Conservation (phyloP, 2,329 filamentous ascomycete genomes). For the Penicillium thymicola region DNA sequence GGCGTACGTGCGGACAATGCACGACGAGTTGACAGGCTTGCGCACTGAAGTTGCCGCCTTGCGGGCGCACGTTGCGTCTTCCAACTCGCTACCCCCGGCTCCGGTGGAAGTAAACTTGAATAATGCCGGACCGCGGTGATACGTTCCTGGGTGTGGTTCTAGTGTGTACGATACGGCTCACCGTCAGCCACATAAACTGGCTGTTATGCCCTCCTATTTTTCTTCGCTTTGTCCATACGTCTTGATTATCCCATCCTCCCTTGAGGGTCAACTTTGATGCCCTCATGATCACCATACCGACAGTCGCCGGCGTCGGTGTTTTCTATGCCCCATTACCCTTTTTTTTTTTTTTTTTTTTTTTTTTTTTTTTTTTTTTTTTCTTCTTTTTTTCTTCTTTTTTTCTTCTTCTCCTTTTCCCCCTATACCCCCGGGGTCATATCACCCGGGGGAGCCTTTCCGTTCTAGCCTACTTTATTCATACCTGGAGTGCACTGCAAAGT, state of each 20-base stretch:
- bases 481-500: slow-evolving; percentile 1
- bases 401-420: neutral
- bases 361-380: slow-evolving; percentile 7
- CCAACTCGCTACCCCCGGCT: slow-evolving; percentile 20
- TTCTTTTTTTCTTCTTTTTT: slow-evolving; percentile 9
- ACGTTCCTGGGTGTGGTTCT: neutral
- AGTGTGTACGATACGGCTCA: slow-evolving; percentile 22
- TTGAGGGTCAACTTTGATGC: slow-evolving; percentile 12
- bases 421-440: neutral
- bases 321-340: slow-evolving; percentile 1
- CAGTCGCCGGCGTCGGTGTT: slow-evolving; percentile 17
- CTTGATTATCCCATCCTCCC: slow-evolving; percentile 8
- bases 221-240: slow-evolving; percentile 19
- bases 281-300: slow-evolving; percentile 20
- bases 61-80: slow-evolving; percentile 39
- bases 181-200: neutral
- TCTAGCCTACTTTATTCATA: slow-evolving; percentile 8
- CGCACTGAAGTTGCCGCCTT: slow-evolving; percentile 43
- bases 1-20: slow-evolving; percentile 44
- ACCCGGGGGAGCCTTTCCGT: neutral
- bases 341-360: slow-evolving; percentile 9
- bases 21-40: slow-evolving; percentile 41
- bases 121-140: slow-evolving; percentile 16
- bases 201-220: neutral
- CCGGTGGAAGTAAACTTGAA: slow-evolving; percentile 18